Conservation (phyloP, 176 grass and related monocot species). For the Bolboschoenus planiculmis region DNA sequence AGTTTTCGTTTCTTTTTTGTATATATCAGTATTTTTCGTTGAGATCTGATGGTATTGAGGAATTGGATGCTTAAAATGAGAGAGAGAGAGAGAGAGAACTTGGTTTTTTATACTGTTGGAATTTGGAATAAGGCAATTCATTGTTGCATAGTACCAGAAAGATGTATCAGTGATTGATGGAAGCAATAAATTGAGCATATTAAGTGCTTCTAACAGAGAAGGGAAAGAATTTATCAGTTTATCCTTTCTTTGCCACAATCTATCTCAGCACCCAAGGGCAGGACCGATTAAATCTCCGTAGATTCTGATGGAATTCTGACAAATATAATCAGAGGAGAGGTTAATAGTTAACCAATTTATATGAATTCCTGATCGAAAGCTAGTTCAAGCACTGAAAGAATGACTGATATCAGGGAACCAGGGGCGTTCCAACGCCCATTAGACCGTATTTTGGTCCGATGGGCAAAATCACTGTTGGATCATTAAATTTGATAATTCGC, state of each 20-base stretch:
- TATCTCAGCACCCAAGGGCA: background rate
- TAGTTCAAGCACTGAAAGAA: background rate
- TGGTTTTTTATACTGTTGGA: background rate
- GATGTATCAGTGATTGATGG: background rate
- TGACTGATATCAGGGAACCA: too few relatives aligned
- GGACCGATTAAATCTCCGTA: background rate
- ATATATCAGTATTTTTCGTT: background rate
- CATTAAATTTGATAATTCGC: too few relatives aligned
- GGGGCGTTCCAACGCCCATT: too few relatives aligned
- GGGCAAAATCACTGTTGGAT: too few relatives aligned
- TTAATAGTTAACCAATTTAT: background rate
- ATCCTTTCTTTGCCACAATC: background rate
- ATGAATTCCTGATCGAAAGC: background rate
- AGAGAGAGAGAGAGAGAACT: background rate
- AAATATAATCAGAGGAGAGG: background rate
- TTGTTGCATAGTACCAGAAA: background rate
- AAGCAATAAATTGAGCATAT: background rate
- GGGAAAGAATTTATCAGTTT: too few relatives aligned
- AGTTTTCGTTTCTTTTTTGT: background rate
- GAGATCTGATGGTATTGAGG: background rate
- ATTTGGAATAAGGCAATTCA: background rate
- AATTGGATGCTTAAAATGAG: background rate
- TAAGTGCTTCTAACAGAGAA: background rate
- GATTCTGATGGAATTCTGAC: background rate
- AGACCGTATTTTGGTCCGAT: too few relatives aligned